Evolutionary conservation across 2,329 filamentous ascomycete species (phyloP).

Genomic region (Botryotinia narcissicola): DNA sequence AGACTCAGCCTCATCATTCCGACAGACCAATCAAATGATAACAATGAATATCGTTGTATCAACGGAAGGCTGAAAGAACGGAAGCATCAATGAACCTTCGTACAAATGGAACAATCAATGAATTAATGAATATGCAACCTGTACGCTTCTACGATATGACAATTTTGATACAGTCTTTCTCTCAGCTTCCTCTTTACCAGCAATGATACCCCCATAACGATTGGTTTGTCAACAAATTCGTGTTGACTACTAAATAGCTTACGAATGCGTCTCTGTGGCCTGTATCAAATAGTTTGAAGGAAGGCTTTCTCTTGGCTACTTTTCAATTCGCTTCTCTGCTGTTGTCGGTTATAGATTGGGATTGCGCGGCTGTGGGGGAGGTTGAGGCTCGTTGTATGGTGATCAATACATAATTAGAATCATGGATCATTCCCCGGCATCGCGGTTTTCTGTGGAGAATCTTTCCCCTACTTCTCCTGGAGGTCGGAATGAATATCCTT

Average conservation of each 20-base stretch:
- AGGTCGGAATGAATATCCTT: slow-evolving; percentile 48
- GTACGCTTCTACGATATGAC: background rate
- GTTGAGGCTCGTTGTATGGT: slow-evolving; percentile 24
- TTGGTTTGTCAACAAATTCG: slow-evolving; percentile 28
- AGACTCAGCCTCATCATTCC: background rate
- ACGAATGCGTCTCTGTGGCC: slow-evolving; percentile 31
- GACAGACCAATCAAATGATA: background rate
- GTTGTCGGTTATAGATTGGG: background rate
- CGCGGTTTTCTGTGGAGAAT: slow-evolving; percentile 49
- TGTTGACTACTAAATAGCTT: slow-evolving; percentile 22
- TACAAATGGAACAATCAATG: slow-evolving; percentile 1
- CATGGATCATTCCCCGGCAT: slow-evolving; percentile 44
- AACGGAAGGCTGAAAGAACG: slow-evolving; percentile 23
- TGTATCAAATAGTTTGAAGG: slow-evolving; percentile 4
- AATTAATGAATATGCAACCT: slow-evolving; percentile 9
- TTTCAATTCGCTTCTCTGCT: background rate
- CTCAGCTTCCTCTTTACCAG: slow-evolving; percentile 22
- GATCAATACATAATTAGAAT: slow-evolving; percentile 22
- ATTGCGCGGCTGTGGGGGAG: slow-evolving; percentile 29
- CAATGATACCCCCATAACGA: slow-evolving; percentile 39
- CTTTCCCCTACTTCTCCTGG: slow-evolving; percentile 43
- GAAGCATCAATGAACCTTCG: background rate
- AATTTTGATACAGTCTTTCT: background rate
- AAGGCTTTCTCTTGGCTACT: background rate
- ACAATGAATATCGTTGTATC: background rate